Evolutionary conservation across 768 basidiomycete species (phyloP).

Genomic region (Tylopilus subfusipes): DNA sequence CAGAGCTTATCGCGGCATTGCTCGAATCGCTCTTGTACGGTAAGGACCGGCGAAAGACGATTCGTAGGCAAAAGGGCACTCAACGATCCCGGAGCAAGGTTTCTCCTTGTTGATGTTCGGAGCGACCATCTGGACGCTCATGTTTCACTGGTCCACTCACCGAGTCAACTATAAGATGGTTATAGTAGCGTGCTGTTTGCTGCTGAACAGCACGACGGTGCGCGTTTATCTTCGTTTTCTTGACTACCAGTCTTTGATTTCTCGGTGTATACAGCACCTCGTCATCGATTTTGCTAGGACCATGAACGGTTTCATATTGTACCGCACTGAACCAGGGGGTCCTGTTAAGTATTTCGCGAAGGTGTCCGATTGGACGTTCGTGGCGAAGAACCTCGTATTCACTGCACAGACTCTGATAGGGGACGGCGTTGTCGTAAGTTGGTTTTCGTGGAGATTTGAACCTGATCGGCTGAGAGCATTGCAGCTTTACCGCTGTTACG

Average conservation of each 20-base stretch:
- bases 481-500: neutral
- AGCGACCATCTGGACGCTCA: no score
- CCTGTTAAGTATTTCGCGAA: neutral
- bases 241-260: neutral
- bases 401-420: neutral
- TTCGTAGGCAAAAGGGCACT: neutral
- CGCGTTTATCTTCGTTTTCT: neutral
- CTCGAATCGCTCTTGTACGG: neutral
- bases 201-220: neutral
- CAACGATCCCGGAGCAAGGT: neutral
- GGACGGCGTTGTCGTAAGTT: neutral
- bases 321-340: neutral
- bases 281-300: neutral
- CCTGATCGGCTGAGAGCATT: neutral
- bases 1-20: neutral
- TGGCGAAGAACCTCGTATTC: neutral
- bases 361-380: neutral
- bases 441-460: neutral
- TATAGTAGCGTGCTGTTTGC: no score
- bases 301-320: neutral
- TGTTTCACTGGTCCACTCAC: no score
- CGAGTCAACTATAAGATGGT: no score
- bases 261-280: neutral
- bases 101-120: no score
- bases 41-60: neutral